Conservation (phyloP, 305 asterid species). For the Salvia sclarea region DNA sequence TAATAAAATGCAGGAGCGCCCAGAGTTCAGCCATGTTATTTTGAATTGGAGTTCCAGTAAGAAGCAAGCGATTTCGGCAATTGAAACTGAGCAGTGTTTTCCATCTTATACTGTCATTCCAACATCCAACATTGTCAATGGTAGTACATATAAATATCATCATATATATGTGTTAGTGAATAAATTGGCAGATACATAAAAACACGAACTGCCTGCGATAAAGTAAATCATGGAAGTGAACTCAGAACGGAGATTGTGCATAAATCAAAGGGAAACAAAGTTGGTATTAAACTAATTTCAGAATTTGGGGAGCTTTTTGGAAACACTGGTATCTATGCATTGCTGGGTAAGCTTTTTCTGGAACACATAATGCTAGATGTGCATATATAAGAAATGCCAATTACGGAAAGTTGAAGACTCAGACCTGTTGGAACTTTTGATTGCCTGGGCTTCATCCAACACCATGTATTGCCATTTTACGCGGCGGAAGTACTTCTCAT, state of each 20-base stretch:
- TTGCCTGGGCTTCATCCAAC: constrained; percentile 99
- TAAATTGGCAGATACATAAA: constrained; percentile 13
- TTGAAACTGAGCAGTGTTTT: constrained; percentile 95
- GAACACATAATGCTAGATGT: neutral
- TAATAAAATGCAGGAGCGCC: constrained; percentile 95
- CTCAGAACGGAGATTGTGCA: neutral
- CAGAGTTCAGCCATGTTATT: constrained; percentile 98
- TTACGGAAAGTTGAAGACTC: constrained; percentile 30
- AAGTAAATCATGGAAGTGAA: neutral
- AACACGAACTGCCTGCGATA: constrained; percentile 16
- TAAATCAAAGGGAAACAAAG: neutral
- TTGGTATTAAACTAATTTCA: neutral
- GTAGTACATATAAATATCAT: constrained; percentile 1
- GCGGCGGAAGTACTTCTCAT: constrained; percentile 91
- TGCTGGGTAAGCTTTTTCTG: neutral
- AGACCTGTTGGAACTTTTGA: constrained; percentile 89
- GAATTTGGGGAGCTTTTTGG: neutral
- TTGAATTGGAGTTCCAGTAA: constrained; percentile 97
- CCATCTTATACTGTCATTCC: constrained; percentile 90
- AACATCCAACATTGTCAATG: constrained; percentile 36
- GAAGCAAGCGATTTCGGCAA: constrained; percentile 95
- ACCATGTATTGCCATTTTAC: constrained; percentile 99
- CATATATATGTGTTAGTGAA: neutral
- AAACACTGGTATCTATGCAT: neutral
- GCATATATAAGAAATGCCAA: neutral